phyloP scores from a whole-genome alignment of 768 basidiomycete genomes.

The Ephemerocybe angulata region DNA sequence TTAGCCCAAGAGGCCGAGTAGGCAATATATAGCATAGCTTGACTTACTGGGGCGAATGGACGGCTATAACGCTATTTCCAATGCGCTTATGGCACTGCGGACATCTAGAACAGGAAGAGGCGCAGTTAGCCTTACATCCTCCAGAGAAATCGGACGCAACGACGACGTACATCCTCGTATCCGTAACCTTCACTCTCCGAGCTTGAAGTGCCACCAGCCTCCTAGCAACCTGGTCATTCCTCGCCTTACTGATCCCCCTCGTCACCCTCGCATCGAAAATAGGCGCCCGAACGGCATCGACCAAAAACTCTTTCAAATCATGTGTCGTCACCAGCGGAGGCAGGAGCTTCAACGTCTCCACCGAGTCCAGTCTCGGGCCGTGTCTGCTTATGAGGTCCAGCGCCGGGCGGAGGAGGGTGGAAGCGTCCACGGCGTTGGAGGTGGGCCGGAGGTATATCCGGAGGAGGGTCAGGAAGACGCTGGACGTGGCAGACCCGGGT shows the following conservation, averaged over 20 bases:
- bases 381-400: constrained; percentile 85
- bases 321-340: constrained; percentile 87
- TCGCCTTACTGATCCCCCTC: constrained; percentile 66
- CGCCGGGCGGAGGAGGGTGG: constrained; percentile 73
- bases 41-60: constrained; percentile 80
- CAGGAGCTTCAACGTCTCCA: constrained; percentile 78
- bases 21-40: constrained; percentile 2
- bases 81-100: constrained; percentile 94
- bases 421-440: constrained; percentile 38
- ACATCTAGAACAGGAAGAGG: constrained; percentile 51
- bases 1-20: neutral
- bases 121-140: neutral
- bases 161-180: constrained; percentile 81
- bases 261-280: constrained; percentile 68
- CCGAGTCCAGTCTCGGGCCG: constrained; percentile 74
- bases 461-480: constrained; percentile 81
- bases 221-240: constrained; percentile 72
- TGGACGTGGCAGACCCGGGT: constrained; percentile 47
- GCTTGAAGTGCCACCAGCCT: constrained; percentile 73
- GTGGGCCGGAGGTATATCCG: constrained; percentile 83
- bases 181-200: constrained; percentile 83
- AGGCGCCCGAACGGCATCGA: constrained; percentile 63
- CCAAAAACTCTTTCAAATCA: constrained; percentile 75
- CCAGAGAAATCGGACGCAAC: neutral
- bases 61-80: constrained; percentile 90